Evolutionary conservation across 805 yeast species (phyloP).

Genomic region (Zygosaccharomyces pseudorouxii): DNA sequence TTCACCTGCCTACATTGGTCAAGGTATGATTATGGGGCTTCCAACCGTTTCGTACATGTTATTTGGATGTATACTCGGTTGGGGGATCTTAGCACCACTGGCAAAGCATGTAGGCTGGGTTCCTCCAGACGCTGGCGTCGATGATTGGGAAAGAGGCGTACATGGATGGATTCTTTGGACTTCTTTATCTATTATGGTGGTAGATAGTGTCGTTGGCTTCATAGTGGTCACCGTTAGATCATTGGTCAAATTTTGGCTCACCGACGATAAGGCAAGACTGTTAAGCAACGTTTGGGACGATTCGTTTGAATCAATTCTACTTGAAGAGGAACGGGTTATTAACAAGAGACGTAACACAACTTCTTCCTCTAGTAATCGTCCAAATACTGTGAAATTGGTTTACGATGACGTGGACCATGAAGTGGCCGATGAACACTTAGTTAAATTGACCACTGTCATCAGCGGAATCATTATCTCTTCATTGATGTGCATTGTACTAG

Average conservation of each 20-base stretch:
- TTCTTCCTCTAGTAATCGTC: constrained; percentile 14
- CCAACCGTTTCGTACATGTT: constrained; percentile 89
- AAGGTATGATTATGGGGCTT: constrained; percentile 95
- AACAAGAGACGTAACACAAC: constrained; percentile 18
- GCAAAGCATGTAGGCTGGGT: constrained; percentile 77
- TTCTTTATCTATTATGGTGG: constrained; percentile 87
- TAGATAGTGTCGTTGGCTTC: constrained; percentile 82
- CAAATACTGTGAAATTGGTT: constrained; percentile 30
- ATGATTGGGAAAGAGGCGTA: constrained; percentile 87
- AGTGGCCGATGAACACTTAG: constrained; percentile 44
- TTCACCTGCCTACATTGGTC: constrained; percentile 96
- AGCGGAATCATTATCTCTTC: constrained; percentile 65
- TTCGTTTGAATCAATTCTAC: constrained; percentile 31
- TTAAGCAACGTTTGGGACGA: constrained; percentile 28
- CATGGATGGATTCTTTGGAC: constrained; percentile 99
- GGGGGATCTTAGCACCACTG: constrained; percentile 87
- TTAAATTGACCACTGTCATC: constrained; percentile 46
- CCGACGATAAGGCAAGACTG: constrained; percentile 24
- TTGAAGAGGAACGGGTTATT: constrained; percentile 32
- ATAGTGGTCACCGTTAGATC: constrained; percentile 53
- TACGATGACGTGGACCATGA: constrained; percentile 35
- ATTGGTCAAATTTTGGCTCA: constrained; percentile 24
- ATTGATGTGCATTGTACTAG: constrained; percentile 58
- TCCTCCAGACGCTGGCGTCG: constrained; percentile 66
- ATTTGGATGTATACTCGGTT: constrained; percentile 82